Conservation (phyloP, 305 asterid genomes). For the Fraxinus velutina region DNA sequence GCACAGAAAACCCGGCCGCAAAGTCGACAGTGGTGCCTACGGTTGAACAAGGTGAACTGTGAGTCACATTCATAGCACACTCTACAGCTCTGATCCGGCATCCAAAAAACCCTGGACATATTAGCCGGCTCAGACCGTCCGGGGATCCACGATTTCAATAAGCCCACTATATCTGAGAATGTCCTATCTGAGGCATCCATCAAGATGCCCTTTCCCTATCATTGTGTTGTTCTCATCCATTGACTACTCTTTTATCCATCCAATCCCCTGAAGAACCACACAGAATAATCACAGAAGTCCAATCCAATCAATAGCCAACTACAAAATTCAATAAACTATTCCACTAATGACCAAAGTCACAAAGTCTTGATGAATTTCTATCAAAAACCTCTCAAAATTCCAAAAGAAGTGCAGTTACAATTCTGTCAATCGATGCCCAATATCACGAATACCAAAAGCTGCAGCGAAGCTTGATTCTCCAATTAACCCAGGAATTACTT, state of each 20-base stretch:
- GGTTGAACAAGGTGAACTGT: conserved; percentile 72
- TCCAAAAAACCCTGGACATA: conserved; percentile 94
- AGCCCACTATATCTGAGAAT: conserved; percentile 56
- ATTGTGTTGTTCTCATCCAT: conserved; percentile 57
- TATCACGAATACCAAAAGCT: conserved; percentile 8
- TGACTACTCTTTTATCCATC: conserved; percentile 40
- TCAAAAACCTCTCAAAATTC: neutral
- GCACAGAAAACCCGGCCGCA: conserved; percentile 88
- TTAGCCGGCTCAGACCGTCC: conserved; percentile 71
- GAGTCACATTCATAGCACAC: conserved; percentile 98
- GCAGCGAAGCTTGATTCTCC: conserved; percentile 2
- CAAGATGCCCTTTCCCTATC: conserved; percentile 47
- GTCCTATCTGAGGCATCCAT: conserved; percentile 62
- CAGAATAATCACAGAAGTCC: conserved; percentile 1
- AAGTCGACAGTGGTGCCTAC: conserved; percentile 94
- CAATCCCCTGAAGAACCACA: conserved; percentile 19
- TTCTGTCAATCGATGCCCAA: conserved; percentile 1
- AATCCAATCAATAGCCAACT: conserved; percentile 9
- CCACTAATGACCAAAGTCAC: conserved; percentile 17
- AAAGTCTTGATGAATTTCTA: conserved; percentile 12
- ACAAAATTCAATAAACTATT: conserved; percentile 11
- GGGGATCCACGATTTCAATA: conserved; percentile 73
- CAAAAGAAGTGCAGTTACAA: neutral
- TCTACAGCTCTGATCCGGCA: conserved; percentile 97
- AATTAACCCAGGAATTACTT: neutral